phyloP scores from a whole-genome alignment of 1,284 basidiomycete species.

The Pterula multifida region DNA sequence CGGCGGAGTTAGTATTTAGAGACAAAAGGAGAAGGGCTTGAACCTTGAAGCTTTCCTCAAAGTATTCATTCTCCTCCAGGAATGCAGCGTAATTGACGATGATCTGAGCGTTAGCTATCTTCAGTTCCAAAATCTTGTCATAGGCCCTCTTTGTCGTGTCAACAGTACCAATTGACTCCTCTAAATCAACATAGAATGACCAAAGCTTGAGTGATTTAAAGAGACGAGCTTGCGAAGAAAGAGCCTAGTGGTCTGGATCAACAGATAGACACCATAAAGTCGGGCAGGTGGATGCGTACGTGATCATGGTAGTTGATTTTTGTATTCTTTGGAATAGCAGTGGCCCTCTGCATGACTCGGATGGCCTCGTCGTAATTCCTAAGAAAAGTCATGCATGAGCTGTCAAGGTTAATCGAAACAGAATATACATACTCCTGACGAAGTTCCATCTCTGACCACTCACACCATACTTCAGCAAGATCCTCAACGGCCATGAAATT shows the following conservation, averaged over 20 bases:
- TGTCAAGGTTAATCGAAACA: constrained; percentile 2
- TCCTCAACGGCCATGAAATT: constrained; percentile 96
- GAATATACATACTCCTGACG: constrained; percentile 70
- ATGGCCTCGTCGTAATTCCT: constrained; percentile 96
- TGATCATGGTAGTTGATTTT: constrained; percentile 96
- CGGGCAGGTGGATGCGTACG: constrained; percentile 31
- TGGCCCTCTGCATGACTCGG: constrained; percentile 91
- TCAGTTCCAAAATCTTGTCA: constrained; percentile 93
- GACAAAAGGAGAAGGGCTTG: constrained; percentile 6
- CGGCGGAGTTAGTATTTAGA: constrained; percentile 6
- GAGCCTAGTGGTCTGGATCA: constrained; percentile 32
- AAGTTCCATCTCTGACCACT: constrained; percentile 98
- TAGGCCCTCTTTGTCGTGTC: constrained; percentile 90
- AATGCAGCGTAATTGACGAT: constrained; percentile 97
- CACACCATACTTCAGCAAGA: constrained; percentile 96
- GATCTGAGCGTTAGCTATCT: constrained; percentile 97
- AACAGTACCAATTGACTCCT: constrained; percentile 92
- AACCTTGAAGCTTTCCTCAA: constrained; percentile 96
- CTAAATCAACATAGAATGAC: constrained; percentile 97
- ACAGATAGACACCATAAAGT: constrained; percentile 9
- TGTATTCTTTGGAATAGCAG: constrained; percentile 78
- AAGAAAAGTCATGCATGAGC: constrained; percentile 6
- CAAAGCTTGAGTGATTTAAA: constrained; percentile 98
- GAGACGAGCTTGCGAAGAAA: constrained; percentile 80
- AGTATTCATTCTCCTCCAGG: constrained; percentile 96